Evolutionary conservation across 129 eudicot genomes (phyloP).

Genomic region (Artemisia argyi): DNA sequence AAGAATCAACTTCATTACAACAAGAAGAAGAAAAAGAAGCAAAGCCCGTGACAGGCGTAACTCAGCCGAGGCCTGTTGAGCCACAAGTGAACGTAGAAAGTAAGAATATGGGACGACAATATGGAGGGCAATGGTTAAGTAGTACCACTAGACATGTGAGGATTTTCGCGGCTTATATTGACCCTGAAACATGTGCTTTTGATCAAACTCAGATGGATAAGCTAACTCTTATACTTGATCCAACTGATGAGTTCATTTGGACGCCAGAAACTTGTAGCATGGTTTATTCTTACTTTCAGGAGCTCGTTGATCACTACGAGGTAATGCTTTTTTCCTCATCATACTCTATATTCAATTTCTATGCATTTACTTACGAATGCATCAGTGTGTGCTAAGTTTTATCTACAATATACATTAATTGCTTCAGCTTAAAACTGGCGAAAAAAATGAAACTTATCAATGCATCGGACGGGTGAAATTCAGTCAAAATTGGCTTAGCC

Average conservation of each 20-base stretch:
- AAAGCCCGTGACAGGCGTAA: conserved; percentile 25
- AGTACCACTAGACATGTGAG: conserved; percentile 77
- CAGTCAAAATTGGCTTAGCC: too few species aligned
- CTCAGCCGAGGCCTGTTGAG: conserved; percentile 67
- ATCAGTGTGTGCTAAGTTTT: too few species aligned
- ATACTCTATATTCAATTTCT: background rate
- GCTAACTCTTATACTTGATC: conserved; percentile 84
- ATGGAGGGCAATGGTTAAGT: conserved; percentile 93
- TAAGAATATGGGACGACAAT: conserved; percentile 70
- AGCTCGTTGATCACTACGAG: conserved; percentile 92
- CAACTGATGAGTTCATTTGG: conserved; percentile 85
- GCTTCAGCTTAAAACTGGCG: too few species aligned
- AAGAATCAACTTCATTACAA: conserved; percentile 34
- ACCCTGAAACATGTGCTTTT: conserved; percentile 74
- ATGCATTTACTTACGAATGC: background rate
- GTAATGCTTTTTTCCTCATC: conserved; percentile 28
- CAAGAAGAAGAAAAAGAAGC: conserved; percentile 41
- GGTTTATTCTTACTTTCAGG: conserved; percentile 86
- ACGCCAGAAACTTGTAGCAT: conserved; percentile 62
- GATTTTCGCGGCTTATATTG: conserved; percentile 87
- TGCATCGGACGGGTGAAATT: too few species aligned
- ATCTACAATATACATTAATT: too few species aligned
- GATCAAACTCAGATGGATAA: conserved; percentile 91
- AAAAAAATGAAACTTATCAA: too few species aligned
- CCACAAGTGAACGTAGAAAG: conserved; percentile 65